Base-by-base conservation (phyloP, 1,284 basidiomycete species). In the Kwoniella shivajii region DNA sequence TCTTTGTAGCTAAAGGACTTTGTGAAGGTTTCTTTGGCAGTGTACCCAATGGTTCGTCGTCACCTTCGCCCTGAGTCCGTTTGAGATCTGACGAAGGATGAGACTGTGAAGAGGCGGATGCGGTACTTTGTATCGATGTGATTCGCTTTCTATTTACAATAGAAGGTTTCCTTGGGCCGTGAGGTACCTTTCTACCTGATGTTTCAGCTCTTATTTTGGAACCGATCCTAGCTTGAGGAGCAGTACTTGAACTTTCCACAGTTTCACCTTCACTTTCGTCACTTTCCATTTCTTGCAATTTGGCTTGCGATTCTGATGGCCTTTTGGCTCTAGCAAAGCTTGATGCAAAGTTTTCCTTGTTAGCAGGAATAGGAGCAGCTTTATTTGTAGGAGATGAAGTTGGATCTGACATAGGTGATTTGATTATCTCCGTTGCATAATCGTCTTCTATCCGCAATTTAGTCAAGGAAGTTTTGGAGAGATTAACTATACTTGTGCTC, bases 31-130 rank as follows among this genome's bases (percentile, higher is more conserved):
- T 45, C 30, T 33, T 29, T 26, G 42, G 57, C 22, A 59, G 37
- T 3, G 26, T 29, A 9, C 54, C 38, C 4, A 68, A 47, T 16
- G 67, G 55, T 39, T 56, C 44, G 26, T 68, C 64, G 24, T 68
- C 64, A 26, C 52, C 48, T 1, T 61, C 51, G 29, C 41, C 39
- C 9, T 39, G 36, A n/a, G 34, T 31, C 3, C n/a, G n/a, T 33
- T 51, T 16, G 37, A 4, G 11, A 22, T 50, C 16, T 50, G 24
- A 18, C 33, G 2, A 9, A 34, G 6, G 27, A 29, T 34, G 29
- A 24, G 22, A 11, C 6, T n/a, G 41, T 30, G 37, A 37, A 3
- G 31, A 24, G 22, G 51, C 30, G 29, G 53, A 41, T 26, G 16
- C 38, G 2, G 36, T 37, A 31, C 30, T 44, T 11, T 45, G 42